Evolutionary conservation across 345 rosid species (phyloP), one percentile per base, ranked within the genome.

Genomic region (Gynandropsis gynandra): DNA sequence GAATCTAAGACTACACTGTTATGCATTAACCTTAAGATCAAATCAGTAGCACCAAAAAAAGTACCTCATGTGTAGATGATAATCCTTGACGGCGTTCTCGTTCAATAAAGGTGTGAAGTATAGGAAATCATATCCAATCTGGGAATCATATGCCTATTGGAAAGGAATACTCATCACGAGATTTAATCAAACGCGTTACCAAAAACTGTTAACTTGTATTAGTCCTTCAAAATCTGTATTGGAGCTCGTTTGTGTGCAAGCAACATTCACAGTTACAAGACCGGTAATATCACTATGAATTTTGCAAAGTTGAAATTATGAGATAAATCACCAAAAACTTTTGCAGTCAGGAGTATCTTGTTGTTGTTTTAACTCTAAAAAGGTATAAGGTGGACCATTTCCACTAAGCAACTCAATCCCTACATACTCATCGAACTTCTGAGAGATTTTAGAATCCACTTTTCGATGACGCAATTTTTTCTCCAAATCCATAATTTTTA

Each of bases 31-130:
- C n/a, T n/a, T n/a, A n/a, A n/a, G n/a, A n/a, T n/a, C n/a, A n/a
- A 10, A 34, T 7, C 38, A 34, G n/a, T n/a, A 34, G 10, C 10
- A 34, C 10, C 38, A 34, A 34, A n/a, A 17, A 36, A 42, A 57
- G 56, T 66, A 88, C 97, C 92, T 88, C 95, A 39, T 69, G 87
- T 39, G 80, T 74, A 43, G 77, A 76, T 41, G 73, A 78, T 4
- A 78, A 66, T 43, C 78, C 81, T 60, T 76, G 97, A 24, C 76
- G 84, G 68, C 60, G 10, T 71, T 63, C 61, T 79, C 97, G 42
- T 80, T 87, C 66, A 75, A 62, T 42, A 76, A 13, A 12, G 85
- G 83, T 62, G 89, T 79, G 66, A 80, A 77, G 70, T 85, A 80
- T 19, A 79, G 64, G 10, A 82, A 48, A 59, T 85, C 92, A 68